phyloP scores from a whole-genome alignment of 1,284 basidiomycete species.

The Leccinum pachyderme region DNA sequence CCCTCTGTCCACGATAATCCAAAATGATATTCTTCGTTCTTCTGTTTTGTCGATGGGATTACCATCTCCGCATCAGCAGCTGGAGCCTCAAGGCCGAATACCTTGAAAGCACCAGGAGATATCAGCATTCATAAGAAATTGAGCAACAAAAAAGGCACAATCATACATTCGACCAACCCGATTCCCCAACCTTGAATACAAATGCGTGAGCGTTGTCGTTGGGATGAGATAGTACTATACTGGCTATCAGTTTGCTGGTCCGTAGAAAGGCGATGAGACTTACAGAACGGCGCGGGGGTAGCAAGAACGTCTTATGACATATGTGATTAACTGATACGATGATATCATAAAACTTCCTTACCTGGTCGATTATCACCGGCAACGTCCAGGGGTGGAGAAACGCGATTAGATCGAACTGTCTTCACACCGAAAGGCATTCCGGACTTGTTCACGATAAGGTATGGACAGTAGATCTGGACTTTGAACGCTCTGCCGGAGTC shows the following conservation, averaged over 20 bases:
- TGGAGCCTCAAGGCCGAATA: slow-evolving; percentile 88
- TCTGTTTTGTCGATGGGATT: slow-evolving; percentile 66
- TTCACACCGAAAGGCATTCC: slow-evolving; percentile 81
- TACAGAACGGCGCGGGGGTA: slow-evolving; percentile 73
- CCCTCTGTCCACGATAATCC: slow-evolving; percentile 95
- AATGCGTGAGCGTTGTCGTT: slow-evolving; percentile 84
- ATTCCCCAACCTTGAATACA: slow-evolving; percentile 82
- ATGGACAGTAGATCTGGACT: slow-evolving; percentile 95
- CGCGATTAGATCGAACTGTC: slow-evolving; percentile 67
- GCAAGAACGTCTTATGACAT: slow-evolving; percentile 50
- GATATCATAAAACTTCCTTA: slow-evolving; percentile 27
- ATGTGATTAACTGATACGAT: slow-evolving; percentile 8
- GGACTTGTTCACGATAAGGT: slow-evolving; percentile 92
- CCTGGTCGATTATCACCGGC: slow-evolving; percentile 74
- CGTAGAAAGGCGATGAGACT: slow-evolving; percentile 39
- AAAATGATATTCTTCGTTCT: slow-evolving; percentile 79
- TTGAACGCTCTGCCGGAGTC: slow-evolving; percentile 98
- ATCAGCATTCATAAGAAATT: slow-evolving; percentile 1
- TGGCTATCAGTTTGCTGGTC: slow-evolving; percentile 35
- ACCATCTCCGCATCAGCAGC: slow-evolving; percentile 87
- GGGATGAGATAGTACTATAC: slow-evolving; percentile 84
- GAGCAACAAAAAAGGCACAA: neutral
- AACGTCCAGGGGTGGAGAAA: slow-evolving; percentile 75
- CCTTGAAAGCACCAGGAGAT: slow-evolving; percentile 37
- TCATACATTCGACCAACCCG: slow-evolving; percentile 84